Evolutionary conservation across 2,329 filamentous ascomycete species (phyloP), one percentile per base, ranked within the genome.

Genomic region (Pezicula neosporulosa): DNA sequence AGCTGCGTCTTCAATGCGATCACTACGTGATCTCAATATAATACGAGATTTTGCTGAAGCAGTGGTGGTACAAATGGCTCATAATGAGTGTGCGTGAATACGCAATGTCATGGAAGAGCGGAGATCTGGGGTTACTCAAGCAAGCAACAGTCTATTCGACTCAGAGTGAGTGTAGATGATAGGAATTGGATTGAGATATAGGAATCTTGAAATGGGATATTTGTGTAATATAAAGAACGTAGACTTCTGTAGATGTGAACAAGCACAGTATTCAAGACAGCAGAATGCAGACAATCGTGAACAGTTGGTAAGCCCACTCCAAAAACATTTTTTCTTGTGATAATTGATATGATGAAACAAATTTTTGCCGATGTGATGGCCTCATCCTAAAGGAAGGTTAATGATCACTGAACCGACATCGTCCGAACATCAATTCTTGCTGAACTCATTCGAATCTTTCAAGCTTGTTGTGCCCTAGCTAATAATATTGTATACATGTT

Each of bases 361-460:
- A n/a, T 42, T 58, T 63, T 63, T 63, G 57, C 60, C 59, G 59
- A 62, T 51, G 35, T 58, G 54, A 60, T 15, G 13, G 18, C 41
- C 37, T 44, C 41, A 35, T 27, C 44, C 30, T 37, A 33, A 37
- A 39, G 16, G 28, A 15, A 16, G n/a, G 39, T 47, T 49, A 37
- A 48, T 54, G 41, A 52, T 47, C 15, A 51, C 47, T 27, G 5
- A 44, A 51, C 45, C 51, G 54, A 56, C 51, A 56, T 56, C 51
- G 54, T 54, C 54, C 41, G 54, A 56, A 43, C 15, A 30, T 38
- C 38, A 30, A 44, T 30, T 28, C 30, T 39, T 24, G 28, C 10
- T 39, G n/a, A n/a, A n/a, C 35, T 15, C 36, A 24, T 13, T 16
- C 19, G 12, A 15, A 24, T 16, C 12, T 18, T 38, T 12, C 18